A percentile compares a stretch with the other conserved stretches of the same genome.
Conservation (phyloP, 257 asterid species). For the Rhazya stricta region DNA sequence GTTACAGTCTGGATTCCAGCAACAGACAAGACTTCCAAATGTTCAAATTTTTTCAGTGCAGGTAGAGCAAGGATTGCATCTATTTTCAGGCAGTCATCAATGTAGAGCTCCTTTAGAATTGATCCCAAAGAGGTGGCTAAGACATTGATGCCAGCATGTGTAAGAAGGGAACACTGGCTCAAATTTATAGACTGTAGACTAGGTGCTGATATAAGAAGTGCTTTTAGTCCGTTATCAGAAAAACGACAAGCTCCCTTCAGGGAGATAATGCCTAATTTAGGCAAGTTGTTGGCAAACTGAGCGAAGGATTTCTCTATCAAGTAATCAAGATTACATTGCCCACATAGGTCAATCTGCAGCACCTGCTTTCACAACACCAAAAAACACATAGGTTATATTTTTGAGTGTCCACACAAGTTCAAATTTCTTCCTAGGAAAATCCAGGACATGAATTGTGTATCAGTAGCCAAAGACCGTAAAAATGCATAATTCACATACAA, state of each 20-base stretch:
- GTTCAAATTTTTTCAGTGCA: slow-evolving; percentile 43
- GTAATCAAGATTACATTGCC: slow-evolving; percentile 56
- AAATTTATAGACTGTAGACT: slow-evolving; percentile 55
- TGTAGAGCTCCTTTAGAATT: slow-evolving; percentile 60
- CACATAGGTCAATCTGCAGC: slow-evolving; percentile 81
- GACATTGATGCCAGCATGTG: slow-evolving; percentile 40
- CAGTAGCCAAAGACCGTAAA: neutral
- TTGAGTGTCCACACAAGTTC: neutral
- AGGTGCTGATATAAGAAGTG: slow-evolving; percentile 55
- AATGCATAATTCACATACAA: neutral
- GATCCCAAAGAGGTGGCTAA: slow-evolving; percentile 59
- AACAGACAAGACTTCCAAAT: slow-evolving; percentile 74
- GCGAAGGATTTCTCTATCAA: slow-evolving; percentile 34
- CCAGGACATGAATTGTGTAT: neutral
- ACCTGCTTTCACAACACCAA: slow-evolving; percentile 50
- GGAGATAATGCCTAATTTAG: slow-evolving; percentile 51
- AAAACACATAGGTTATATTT: neutral
- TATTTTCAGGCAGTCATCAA: slow-evolving; percentile 62
- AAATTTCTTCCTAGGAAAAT: neutral
- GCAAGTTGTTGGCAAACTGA: slow-evolving; percentile 33
- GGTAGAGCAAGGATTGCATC: slow-evolving; percentile 44
- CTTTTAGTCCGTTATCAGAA: slow-evolving; percentile 52
- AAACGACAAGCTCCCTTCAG: slow-evolving; percentile 88
- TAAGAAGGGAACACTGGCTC: slow-evolving; percentile 73
- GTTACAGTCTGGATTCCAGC: slow-evolving; percentile 50